Conservation (phyloP, 1,284 basidiomycete species). For the Austroboletus niveus region DNA sequence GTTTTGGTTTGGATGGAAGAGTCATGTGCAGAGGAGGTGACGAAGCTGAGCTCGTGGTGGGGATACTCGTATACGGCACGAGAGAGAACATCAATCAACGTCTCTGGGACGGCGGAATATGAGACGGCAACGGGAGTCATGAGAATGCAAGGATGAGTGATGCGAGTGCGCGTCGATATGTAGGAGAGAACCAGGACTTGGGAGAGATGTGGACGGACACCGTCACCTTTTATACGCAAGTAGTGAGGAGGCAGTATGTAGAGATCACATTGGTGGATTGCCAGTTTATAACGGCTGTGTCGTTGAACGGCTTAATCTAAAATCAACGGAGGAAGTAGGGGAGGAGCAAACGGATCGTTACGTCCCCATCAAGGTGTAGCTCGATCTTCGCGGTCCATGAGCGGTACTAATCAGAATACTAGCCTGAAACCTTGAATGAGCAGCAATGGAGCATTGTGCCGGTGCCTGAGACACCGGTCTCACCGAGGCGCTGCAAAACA, state of each 20-base stretch:
- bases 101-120: conserved; percentile 11
- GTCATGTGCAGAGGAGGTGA: conserved; percentile 32
- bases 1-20: conserved; percentile 32
- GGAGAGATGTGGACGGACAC: background rate
- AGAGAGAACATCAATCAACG: conserved; percentile 24
- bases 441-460: background rate
- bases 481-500: too few relatives aligned
- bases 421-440: background rate
- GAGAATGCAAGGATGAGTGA: background rate
- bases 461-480: background rate
- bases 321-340: too few relatives aligned
- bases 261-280: background rate
- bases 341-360: background rate
- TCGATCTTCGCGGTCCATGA: too few relatives aligned
- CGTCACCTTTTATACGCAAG: conserved; percentile 12
- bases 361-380: background rate
- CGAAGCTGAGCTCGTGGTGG: conserved; percentile 24
- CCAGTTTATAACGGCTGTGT: background rate
- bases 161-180: background rate
- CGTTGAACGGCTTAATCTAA: background rate
- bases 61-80: conserved; percentile 23
- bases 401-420: background rate
- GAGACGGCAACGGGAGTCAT: conserved; percentile 19
- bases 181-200: conserved; percentile 1
- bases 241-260: too few relatives aligned